Percentiles rank a stretch among this genome's conserved stretches.
Conservation (phyloP, 163 green algal species). For the Coccomyxa subellipsoidea region DNA sequence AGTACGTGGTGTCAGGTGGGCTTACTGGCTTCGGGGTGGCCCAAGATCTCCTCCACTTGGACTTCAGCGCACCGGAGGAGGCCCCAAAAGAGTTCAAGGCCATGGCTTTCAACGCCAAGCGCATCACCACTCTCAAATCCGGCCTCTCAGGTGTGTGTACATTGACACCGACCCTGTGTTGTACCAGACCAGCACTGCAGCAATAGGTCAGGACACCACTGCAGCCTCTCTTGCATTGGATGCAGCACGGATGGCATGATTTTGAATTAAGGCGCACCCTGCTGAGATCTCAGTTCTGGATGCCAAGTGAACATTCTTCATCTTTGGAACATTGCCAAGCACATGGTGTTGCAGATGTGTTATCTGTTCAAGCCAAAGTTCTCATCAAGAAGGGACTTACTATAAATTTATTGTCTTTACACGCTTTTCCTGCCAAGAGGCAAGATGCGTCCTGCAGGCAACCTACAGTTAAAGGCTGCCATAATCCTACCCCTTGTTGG, state of each 20-base stretch:
- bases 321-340: not conserved
- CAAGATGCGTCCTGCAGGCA: no score
- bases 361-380: no score
- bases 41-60: conserved; percentile 27
- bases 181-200: not conserved
- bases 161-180: not conserved
- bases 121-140: not conserved
- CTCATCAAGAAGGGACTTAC: no score
- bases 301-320: not conserved
- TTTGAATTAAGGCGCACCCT: not conserved
- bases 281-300: no score
- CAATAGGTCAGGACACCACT: not conserved
- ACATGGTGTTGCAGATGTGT: not conserved
- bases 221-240: not conserved
- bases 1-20: conserved; percentile 18
- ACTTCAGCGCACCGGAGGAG: conserved; percentile 30
- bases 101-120: conserved; percentile 18
- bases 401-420: no score
- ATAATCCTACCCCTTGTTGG: no score
- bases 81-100: conserved; percentile 29
- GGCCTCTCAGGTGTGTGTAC: not conserved
- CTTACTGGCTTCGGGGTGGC: conserved; percentile 30
- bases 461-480: no score
- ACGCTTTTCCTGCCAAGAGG: no score
- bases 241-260: not conserved